Conservation (phyloP, 495 filamentous ascomycete species). For the Talaromyces trachyspermus region DNA sequence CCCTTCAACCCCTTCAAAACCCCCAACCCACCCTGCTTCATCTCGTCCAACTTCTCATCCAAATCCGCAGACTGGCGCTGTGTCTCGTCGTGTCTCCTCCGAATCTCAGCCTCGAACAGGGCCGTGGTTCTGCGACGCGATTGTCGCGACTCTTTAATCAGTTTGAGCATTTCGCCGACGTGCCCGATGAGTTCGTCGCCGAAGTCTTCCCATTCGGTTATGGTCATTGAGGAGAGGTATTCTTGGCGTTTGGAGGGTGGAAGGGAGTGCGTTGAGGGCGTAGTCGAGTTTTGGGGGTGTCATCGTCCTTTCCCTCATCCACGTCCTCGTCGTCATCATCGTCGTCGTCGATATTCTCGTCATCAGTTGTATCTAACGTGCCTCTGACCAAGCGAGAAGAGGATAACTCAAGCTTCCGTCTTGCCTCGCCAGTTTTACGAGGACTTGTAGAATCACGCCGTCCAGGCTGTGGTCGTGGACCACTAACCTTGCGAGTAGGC, state of each 20-base stretch:
- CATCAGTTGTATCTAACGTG: not conserved
- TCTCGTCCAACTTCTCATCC: conserved; percentile 32
- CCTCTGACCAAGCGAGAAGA: not conserved
- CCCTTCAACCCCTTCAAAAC: conserved; percentile 34
- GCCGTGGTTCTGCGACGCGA: conserved; percentile 56
- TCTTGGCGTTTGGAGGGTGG: conserved; percentile 40
- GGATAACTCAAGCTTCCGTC: not conserved
- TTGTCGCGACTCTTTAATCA: conserved; percentile 56
- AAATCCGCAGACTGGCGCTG: conserved; percentile 30
- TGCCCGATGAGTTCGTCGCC: conserved; percentile 72
- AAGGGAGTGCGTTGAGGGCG: not conserved
- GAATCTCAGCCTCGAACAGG: conserved; percentile 64
- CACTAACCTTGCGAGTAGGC: conserved; percentile 30
- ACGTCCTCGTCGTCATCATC: not conserved
- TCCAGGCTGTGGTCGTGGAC: conserved; percentile 23
- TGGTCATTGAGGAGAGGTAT: conserved; percentile 57
- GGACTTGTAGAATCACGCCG: not conserved
- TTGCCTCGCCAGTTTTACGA: not conserved
- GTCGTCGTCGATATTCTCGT: conserved; percentile 16
- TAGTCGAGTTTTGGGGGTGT: conserved; percentile 19
- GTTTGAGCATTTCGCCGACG: conserved; percentile 54
- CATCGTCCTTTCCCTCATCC: conserved; percentile 14
- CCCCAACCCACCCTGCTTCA: conserved; percentile 36
- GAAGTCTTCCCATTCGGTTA: conserved; percentile 73
- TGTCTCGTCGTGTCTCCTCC: conserved; percentile 37